phyloP scores from a whole-genome alignment of 352 stramenopile genomes.

The Phytopythium aichiense region DNA sequence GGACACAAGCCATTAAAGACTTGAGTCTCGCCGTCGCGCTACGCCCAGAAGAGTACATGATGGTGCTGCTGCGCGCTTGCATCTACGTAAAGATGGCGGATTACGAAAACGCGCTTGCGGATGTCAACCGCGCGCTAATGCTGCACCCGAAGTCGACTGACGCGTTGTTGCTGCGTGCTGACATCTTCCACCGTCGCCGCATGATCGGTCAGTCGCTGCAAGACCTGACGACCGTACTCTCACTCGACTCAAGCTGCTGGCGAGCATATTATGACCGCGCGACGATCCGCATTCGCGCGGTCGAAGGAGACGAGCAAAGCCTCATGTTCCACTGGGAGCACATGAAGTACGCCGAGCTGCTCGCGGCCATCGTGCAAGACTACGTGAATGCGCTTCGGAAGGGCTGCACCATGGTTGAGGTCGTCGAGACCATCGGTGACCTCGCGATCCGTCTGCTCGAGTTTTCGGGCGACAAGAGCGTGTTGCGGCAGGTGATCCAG shows the following conservation, averaged over 20 bases:
- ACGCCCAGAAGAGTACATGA: constrained; percentile 45
- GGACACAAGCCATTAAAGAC: constrained; percentile 71
- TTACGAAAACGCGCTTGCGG: constrained; percentile 42
- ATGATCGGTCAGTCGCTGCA: constrained; percentile 48
- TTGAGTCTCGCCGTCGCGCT: constrained; percentile 45
- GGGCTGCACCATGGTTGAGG: constrained; percentile 65
- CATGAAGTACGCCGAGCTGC: constrained; percentile 58
- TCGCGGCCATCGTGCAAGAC: constrained; percentile 66
- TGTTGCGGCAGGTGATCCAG: constrained; percentile 59
- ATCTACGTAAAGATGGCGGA: constrained; percentile 55
- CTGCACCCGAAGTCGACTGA: constrained; percentile 65
- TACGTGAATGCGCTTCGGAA: constrained; percentile 70
- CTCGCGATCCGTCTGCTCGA: constrained; percentile 62
- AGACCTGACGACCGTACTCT: constrained; percentile 55
- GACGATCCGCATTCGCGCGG: constrained; percentile 52
- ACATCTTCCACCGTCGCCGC: constrained; percentile 53
- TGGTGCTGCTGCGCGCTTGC: constrained; percentile 54
- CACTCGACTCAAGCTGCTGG: constrained; percentile 64
- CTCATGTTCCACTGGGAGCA: constrained; percentile 67
- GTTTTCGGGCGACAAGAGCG: constrained; percentile 52
- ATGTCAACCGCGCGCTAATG: constrained; percentile 54
- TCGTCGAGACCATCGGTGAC: constrained; percentile 72
- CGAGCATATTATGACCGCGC: constrained; percentile 78
- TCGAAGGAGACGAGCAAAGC: constrained; percentile 61
- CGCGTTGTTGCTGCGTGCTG: constrained; percentile 56